Conservation (phyloP, 192 early-diverging fungal species). For the Lobosporangium transversale region DNA sequence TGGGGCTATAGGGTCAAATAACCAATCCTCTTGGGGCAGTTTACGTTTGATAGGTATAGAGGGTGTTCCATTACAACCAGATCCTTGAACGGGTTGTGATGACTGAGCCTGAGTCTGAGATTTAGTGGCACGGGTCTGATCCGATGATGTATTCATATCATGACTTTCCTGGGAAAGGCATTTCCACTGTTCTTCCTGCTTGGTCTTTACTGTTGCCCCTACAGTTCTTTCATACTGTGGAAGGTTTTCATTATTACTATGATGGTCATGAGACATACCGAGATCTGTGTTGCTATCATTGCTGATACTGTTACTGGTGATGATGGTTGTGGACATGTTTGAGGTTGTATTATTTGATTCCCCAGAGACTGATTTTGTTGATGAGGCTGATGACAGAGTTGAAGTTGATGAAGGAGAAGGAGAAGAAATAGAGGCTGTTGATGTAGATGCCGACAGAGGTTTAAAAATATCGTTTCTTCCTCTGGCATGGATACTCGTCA, state of each 20-base stretch:
- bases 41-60: neutral
- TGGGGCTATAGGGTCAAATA: too few relatives aligned
- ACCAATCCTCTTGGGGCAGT: too few relatives aligned
- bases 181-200: too few relatives aligned
- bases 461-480: slow-evolving; percentile 7
- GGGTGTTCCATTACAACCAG: neutral
- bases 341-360: too few relatives aligned
- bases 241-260: slow-evolving; percentile 48
- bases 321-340: too few relatives aligned
- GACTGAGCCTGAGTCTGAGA: too few relatives aligned
- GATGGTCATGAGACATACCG: slow-evolving; percentile 25
- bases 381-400: neutral
- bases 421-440: too few relatives aligned
- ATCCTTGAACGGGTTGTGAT: too few relatives aligned
- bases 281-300: neutral
- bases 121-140: too few relatives aligned
- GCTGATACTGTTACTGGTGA: neutral
- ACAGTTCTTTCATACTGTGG: neutral
- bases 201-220: too few relatives aligned
- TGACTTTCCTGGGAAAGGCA: too few relatives aligned
- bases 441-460: neutral
- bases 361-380: neutral
- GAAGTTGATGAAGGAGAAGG: neutral
- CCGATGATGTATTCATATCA: too few relatives aligned
- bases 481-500: slow-evolving; percentile 85